A percentile compares a stretch with the other conserved stretches of the same genome.
Conservation (phyloP, 2,329 filamentous ascomycete species). For the Cryoendolithus antarcticus region DNA sequence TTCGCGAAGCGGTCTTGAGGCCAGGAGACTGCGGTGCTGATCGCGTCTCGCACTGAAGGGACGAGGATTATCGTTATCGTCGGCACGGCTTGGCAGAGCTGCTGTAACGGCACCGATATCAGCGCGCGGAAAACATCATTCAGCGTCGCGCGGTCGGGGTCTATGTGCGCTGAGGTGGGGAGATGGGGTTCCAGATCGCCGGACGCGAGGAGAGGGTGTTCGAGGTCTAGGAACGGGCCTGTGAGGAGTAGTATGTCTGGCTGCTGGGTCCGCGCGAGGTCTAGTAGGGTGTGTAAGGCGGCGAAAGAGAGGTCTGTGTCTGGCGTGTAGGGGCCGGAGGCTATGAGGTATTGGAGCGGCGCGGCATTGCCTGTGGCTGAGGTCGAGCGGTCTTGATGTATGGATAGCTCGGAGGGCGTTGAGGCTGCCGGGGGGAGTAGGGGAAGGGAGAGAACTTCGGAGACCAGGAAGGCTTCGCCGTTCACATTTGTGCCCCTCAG, state of each 20-base stretch:
- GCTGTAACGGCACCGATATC: slow-evolving; percentile 60
- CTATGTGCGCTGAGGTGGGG: slow-evolving; percentile 26
- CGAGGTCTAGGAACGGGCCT: slow-evolving; percentile 82
- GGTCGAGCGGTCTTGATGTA: slow-evolving; percentile 56
- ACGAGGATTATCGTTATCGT: slow-evolving; percentile 69
- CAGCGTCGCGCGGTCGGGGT: slow-evolving; percentile 65
- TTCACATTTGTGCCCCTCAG: slow-evolving; percentile 77
- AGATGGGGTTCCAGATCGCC: slow-evolving; percentile 33
- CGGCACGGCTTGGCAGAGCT: slow-evolving; percentile 58
- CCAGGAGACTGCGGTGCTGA: slow-evolving; percentile 78
- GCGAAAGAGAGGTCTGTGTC: slow-evolving; percentile 89
- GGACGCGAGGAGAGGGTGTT: slow-evolving; percentile 72
- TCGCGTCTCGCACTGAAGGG: slow-evolving; percentile 70
- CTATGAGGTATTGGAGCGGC: slow-evolving; percentile 66
- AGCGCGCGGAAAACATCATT: slow-evolving; percentile 71
- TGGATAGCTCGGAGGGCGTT: slow-evolving; percentile 49
- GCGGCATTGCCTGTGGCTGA: slow-evolving; percentile 46
- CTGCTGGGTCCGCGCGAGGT: slow-evolving; percentile 58
- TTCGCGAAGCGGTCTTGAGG: slow-evolving; percentile 59
- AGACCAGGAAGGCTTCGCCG: slow-evolving; percentile 69
- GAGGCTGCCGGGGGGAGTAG: slow-evolving; percentile 65
- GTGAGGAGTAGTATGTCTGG: slow-evolving; percentile 69
- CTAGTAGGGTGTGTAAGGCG: slow-evolving; percentile 69
- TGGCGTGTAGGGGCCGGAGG: slow-evolving; percentile 79
- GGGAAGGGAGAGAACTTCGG: slow-evolving; percentile 63